Evolutionary conservation across 2,329 filamentous ascomycete genomes (phyloP).

Genomic region (Biscogniauxia mediterranea): DNA sequence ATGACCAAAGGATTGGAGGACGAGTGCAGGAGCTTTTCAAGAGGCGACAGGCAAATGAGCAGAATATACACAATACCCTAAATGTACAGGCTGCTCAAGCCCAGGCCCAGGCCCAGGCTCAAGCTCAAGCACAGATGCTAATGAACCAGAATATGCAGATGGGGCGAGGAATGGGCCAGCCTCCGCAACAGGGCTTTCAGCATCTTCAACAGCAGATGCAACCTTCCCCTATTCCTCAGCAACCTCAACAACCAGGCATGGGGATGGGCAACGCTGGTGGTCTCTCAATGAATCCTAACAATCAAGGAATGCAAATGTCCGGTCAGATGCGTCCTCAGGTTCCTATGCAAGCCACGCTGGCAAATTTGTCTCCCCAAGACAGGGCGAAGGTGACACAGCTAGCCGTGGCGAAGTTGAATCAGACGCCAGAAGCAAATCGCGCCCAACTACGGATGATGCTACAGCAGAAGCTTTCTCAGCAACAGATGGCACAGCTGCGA

Average conservation of each 20-base stretch:
- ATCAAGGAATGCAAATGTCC: slow-evolving; percentile 39
- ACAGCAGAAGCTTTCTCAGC: slow-evolving; percentile 37
- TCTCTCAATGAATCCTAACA: slow-evolving; percentile 28
- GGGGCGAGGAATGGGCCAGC: slow-evolving; percentile 46
- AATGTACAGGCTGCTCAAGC: slow-evolving; percentile 43
- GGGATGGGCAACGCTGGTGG: slow-evolving; percentile 41
- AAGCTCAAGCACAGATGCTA: slow-evolving; percentile 45
- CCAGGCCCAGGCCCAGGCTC: slow-evolving; percentile 39
- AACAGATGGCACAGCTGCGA: slow-evolving; percentile 43
- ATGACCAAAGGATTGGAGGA: slow-evolving; percentile 46
- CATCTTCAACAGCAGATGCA: slow-evolving; percentile 60
- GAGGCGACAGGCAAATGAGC: slow-evolving; percentile 50
- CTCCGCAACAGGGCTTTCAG: slow-evolving; percentile 53
- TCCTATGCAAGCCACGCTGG: slow-evolving; percentile 34
- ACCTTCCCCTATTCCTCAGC: slow-evolving; percentile 50
- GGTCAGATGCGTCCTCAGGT: slow-evolving; percentile 29
- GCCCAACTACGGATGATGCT: slow-evolving; percentile 40
- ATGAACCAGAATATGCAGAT: slow-evolving; percentile 56
- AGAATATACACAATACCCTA: slow-evolving; percentile 48
- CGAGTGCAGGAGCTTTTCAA: slow-evolving; percentile 50
- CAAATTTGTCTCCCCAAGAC: slow-evolving; percentile 43
- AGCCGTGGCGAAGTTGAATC: slow-evolving; percentile 40
- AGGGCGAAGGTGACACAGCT: slow-evolving; percentile 44
- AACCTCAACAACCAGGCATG: slow-evolving; percentile 40
- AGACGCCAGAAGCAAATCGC: slow-evolving; percentile 46